These are phyloP conservation scores for Dendrothele bispora DNA, from an alignment of 768 basidiomycete species.

Conservation along the genomic window DNA sequence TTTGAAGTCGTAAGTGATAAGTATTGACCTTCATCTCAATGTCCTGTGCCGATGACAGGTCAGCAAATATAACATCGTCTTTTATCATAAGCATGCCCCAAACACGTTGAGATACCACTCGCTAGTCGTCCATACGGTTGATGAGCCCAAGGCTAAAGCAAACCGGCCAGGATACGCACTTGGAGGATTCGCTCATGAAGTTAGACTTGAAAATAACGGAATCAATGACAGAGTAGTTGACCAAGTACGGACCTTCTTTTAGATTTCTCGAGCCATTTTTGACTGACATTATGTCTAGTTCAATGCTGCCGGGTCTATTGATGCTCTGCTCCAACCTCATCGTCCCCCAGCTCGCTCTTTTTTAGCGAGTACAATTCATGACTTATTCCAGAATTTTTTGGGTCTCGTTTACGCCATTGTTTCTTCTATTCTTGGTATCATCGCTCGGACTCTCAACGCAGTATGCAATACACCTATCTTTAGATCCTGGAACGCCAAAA, in stretches of 20 bases:
- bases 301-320: conserved; percentile 41
- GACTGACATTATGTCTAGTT: conserved; percentile 30
- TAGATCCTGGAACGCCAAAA: too few relatives aligned
- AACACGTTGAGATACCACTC: conserved; percentile 66
- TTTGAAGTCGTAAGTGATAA: conserved; percentile 1
- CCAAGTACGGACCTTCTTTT: conserved; percentile 32
- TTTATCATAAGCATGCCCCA: conserved; percentile 54
- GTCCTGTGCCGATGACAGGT: too few relatives aligned
- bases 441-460: too few relatives aligned
- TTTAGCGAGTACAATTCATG: background rate
- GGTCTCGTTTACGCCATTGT: too few relatives aligned
- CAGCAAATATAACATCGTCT: conserved; percentile 32
- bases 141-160: conserved; percentile 30
- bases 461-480: too few relatives aligned
- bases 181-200: too few relatives aligned
- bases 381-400: too few relatives aligned
- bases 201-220: conserved; percentile 24
- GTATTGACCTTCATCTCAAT: too few relatives aligned
- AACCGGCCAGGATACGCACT: conserved; percentile 29
- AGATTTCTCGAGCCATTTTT: background rate
- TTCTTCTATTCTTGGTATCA: too few relatives aligned
- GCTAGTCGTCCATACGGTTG: conserved; percentile 35
- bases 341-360: conserved; percentile 13
- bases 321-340: conserved; percentile 18
- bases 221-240: conserved; percentile 38